Evolutionary conservation across 352 stramenopile genomes (phyloP).

Genomic region (Phytophthora rubi): DNA sequence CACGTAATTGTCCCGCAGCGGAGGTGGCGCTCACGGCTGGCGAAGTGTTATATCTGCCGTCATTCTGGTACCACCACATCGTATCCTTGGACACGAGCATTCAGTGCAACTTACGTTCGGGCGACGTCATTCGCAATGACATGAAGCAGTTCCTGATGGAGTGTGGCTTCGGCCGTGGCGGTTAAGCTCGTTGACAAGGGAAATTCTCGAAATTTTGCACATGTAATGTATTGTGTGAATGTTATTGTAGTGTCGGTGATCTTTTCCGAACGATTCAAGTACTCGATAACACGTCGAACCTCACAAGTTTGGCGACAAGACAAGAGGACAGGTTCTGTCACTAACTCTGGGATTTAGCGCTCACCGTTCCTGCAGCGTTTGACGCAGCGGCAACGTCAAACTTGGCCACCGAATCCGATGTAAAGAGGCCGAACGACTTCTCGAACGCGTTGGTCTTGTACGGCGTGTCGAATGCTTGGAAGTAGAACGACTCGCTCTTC

Average conservation of each 20-base stretch:
- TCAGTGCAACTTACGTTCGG: constrained; percentile 94
- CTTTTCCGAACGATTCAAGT: constrained; percentile 25
- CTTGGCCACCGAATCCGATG: constrained; percentile 34
- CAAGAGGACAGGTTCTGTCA: not conserved
- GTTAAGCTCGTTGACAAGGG: not conserved
- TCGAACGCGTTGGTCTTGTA: constrained; percentile 52
- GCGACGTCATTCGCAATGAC: constrained; percentile 43
- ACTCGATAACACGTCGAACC: constrained; percentile 28
- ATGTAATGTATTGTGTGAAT: constrained; percentile 21
- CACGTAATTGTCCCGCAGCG: constrained; percentile 66
- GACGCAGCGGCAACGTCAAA: constrained; percentile 17
- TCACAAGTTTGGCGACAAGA: constrained; percentile 10
- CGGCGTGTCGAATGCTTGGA: constrained; percentile 74
- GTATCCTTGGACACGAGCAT: constrained; percentile 94
- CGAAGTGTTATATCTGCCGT: constrained; percentile 95
- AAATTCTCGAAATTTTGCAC: constrained; percentile 11
- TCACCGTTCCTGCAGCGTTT: constrained; percentile 11
- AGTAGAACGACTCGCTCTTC: constrained; percentile 60
- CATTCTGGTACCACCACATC: constrained; percentile 97
- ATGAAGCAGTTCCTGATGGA: constrained; percentile 42
- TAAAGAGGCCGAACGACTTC: constrained; percentile 54
- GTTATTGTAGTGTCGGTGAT: constrained; percentile 13
- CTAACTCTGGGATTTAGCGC: not conserved
- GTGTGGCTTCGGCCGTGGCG: constrained; percentile 40
- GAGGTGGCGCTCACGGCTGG: constrained; percentile 93